phyloP scores from a whole-genome alignment of 345 rosid species.

The Anacardium occidentale region DNA sequence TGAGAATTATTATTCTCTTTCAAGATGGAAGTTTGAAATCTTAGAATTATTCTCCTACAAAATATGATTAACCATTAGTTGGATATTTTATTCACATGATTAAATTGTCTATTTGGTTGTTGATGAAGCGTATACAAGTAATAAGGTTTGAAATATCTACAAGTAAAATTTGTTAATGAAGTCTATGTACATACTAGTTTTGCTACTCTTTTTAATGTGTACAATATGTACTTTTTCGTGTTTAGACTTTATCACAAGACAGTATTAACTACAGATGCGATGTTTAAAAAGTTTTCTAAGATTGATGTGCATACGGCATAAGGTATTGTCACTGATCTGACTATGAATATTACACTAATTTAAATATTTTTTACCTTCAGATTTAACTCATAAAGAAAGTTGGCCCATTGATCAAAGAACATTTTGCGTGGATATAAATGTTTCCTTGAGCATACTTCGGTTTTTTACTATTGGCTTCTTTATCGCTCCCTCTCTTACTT shows the following conservation, averaged over 20 bases:
- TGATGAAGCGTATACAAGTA: too few species aligned
- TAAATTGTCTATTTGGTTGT: too few species aligned
- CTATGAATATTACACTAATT: not conserved
- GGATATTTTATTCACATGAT: not conserved
- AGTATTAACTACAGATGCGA: too few species aligned
- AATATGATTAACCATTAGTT: not conserved
- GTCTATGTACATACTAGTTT: too few species aligned
- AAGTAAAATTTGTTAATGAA: too few species aligned
- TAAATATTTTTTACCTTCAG: not conserved
- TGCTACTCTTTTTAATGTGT: too few species aligned
- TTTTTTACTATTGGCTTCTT: not conserved
- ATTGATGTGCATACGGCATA: not conserved
- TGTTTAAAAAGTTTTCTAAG: too few species aligned
- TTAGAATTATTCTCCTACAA: not conserved
- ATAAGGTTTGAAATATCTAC: too few species aligned
- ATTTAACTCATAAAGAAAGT: slow-evolving; percentile 7
- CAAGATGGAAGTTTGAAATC: not conserved
- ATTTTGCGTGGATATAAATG: slow-evolving; percentile 11
- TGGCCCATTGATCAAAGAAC: slow-evolving; percentile 1
- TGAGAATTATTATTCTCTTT: not conserved
- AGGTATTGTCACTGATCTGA: slow-evolving; percentile 18
- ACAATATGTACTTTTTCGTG: too few species aligned
- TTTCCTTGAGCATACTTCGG: not conserved
- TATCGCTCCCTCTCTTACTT: too few species aligned
- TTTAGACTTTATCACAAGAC: too few species aligned